Evolutionary conservation across 495 filamentous ascomycete species (phyloP).

Genomic region (Penicillium cosmopolitanum): DNA sequence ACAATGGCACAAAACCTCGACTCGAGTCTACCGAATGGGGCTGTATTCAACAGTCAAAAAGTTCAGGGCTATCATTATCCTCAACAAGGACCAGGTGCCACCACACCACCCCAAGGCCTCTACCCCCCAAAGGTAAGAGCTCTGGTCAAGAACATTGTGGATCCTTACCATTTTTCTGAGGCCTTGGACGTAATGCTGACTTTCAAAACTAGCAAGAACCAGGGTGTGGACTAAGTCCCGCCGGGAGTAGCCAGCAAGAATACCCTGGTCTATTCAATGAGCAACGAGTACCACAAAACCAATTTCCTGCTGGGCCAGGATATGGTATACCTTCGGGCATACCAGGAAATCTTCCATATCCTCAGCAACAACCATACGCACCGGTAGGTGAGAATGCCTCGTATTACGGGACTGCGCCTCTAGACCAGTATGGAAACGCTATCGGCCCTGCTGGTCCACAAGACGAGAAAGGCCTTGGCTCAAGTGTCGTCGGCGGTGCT

Average conservation of each 20-base stretch:
- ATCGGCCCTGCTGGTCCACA: background rate
- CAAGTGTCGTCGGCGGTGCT: slow-evolving; percentile 7
- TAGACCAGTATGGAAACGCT: background rate
- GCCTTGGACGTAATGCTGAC: background rate
- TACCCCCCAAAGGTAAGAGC: background rate
- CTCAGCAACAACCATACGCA: background rate
- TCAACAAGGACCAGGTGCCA: background rate
- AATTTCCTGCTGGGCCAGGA: background rate
- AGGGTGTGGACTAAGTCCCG: background rate
- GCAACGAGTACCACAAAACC: background rate
- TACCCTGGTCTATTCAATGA: background rate
- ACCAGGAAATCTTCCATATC: background rate
- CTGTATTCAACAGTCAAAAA: background rate
- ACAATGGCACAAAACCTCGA: background rate
- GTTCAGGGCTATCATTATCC: background rate
- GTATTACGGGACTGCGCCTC: slow-evolving; percentile 9
- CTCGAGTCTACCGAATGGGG: background rate
- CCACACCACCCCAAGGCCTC: background rate
- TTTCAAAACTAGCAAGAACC: background rate
- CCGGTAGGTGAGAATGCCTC: slow-evolving; percentile 6
- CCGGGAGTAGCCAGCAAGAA: background rate
- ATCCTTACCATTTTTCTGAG: background rate
- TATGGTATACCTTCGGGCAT: background rate
- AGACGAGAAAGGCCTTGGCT: slow-evolving; percentile 3
- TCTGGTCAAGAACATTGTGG: accelerated